Conservation (phyloP, 768 basidiomycete species). For the Kwoniella sp. region DNA sequence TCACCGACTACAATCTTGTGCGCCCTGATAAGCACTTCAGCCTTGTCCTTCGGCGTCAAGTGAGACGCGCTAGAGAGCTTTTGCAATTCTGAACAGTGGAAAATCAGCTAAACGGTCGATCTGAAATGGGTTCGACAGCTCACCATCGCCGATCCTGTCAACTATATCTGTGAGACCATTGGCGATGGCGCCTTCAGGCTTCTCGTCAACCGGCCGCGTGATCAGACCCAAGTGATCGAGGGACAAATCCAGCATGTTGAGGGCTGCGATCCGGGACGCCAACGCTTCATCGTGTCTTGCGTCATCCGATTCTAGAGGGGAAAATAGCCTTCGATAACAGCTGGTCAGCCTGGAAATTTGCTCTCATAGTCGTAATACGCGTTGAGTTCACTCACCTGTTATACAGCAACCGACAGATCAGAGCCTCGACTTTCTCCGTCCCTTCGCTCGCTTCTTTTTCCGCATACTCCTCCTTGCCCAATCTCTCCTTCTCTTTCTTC, state of each 20-base stretch:
- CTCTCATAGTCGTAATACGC: neutral
- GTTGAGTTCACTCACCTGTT: constrained; percentile 67
- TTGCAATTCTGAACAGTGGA: constrained; percentile 60
- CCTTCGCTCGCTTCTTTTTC: constrained; percentile 63
- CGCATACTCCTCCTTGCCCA: constrained; percentile 48
- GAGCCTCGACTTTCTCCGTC: constrained; percentile 72
- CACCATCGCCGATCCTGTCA: constrained; percentile 75
- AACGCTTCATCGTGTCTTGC: constrained; percentile 85
- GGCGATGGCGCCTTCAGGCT: constrained; percentile 34
- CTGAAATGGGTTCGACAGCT: constrained; percentile 39
- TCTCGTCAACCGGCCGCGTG: constrained; percentile 61
- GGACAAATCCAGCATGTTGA: constrained; percentile 86
- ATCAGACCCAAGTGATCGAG: constrained; percentile 88
- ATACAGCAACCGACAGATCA: constrained; percentile 75
- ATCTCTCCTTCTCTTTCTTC: constrained; percentile 48
- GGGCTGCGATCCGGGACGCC: constrained; percentile 81
- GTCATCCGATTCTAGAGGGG: constrained; percentile 74
- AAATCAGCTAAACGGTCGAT: neutral
- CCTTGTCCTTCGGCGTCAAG: constrained; percentile 75
- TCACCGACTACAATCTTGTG: constrained; percentile 85
- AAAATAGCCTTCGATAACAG: constrained; percentile 67
- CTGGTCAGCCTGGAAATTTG: neutral
- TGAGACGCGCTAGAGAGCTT: constrained; percentile 60
- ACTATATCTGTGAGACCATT: constrained; percentile 66
- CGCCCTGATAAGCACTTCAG: constrained; percentile 74